These are phyloP conservation scores for Lotmaria passim DNA, from an alignment of 208 protist genomes.

Conservation along the genomic window DNA sequence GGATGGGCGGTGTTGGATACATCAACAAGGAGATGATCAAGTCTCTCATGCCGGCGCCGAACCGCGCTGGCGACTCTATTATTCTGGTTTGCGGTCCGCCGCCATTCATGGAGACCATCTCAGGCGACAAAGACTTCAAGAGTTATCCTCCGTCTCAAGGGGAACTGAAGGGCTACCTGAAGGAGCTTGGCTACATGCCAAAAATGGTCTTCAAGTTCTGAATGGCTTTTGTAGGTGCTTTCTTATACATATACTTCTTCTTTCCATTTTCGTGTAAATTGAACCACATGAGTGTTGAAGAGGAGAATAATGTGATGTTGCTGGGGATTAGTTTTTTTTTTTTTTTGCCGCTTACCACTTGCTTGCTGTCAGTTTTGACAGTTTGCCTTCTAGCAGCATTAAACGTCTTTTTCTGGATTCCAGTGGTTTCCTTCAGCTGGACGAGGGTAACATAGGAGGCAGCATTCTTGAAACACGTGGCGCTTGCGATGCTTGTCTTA, in stretches of 20 bases:
- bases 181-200: slow-evolving; percentile 87
- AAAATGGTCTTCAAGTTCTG: slow-evolving; percentile 94
- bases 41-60: slow-evolving; percentile 85
- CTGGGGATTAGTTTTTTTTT: too few species aligned
- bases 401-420: too few species aligned
- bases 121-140: slow-evolving; percentile 89
- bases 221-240: slow-evolving; percentile 2
- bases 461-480: too few species aligned
- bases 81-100: slow-evolving; percentile 90
- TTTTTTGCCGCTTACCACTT: neutral
- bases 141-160: slow-evolving; percentile 79
- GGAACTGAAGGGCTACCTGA: slow-evolving; percentile 83
- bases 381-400: too few species aligned
- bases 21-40: slow-evolving; percentile 92
- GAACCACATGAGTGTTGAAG: neutral
- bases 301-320: too few species aligned
- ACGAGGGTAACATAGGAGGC: too few species aligned
- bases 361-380: too few species aligned
- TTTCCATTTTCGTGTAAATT: too few species aligned
- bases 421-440: too few species aligned
- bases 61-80: slow-evolving; percentile 77
- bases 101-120: slow-evolving; percentile 88
- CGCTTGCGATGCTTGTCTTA: too few species aligned
- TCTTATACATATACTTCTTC: too few species aligned
- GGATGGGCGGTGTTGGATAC: slow-evolving; percentile 91